Percentiles rank a stretch among this genome's conserved stretches.
Evolutionary conservation across 306 rosid species (phyloP).

Genomic region (Sindora glabra): DNA sequence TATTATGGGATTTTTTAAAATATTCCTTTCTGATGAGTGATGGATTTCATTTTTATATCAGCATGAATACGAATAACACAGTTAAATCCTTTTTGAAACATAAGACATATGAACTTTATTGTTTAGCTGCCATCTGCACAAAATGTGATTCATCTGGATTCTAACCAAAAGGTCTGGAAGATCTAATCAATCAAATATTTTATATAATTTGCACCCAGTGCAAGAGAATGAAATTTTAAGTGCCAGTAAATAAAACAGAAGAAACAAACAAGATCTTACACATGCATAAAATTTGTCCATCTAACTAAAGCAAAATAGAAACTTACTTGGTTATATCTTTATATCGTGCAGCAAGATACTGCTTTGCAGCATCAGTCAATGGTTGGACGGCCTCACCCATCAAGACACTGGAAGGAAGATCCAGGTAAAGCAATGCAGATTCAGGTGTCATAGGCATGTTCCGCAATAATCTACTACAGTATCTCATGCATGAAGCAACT

Average conservation of each 20-base stretch:
- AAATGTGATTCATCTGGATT: too few species aligned
- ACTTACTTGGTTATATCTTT: slow-evolving; percentile 84
- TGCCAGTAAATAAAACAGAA: not conserved
- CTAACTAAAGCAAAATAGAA: not conserved
- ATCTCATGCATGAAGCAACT: slow-evolving; percentile 96
- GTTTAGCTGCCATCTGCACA: too few species aligned
- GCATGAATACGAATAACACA: too few species aligned
- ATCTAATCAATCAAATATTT: too few species aligned
- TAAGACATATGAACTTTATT: too few species aligned
- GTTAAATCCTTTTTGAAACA: too few species aligned
- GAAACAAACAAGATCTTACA: not conserved
- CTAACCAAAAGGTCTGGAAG: too few species aligned
- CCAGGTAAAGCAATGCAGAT: slow-evolving; percentile 88
- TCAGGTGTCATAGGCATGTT: slow-evolving; percentile 81
- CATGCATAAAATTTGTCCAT: not conserved
- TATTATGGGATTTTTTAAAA: too few species aligned
- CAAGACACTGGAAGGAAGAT: slow-evolving; percentile 87
- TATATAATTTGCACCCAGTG: too few species aligned
- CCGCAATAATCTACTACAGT: slow-evolving; percentile 70
- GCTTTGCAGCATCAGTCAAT: slow-evolving; percentile 91
- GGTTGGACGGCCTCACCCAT: slow-evolving; percentile 98
- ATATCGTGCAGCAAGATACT: slow-evolving; percentile 77
- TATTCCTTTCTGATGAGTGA: too few species aligned
- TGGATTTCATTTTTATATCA: too few species aligned
- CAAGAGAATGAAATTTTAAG: not conserved